These are phyloP conservation scores for Penicillium sp. DNA, from an alignment of 2,329 filamentous ascomycete species.

Conservation along the genomic window DNA sequence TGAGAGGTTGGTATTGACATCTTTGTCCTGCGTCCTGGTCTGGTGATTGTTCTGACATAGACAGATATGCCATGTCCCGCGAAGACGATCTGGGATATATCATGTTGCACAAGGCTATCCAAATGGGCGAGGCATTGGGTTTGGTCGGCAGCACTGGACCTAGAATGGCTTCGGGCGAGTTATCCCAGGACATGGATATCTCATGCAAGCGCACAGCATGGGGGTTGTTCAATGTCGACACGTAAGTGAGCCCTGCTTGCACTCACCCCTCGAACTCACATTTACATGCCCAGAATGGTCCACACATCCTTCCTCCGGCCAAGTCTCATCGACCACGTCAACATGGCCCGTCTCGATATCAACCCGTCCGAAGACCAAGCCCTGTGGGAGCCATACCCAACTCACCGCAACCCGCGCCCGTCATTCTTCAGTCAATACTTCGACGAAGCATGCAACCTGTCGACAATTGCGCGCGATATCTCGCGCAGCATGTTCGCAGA, in stretches of 20 bases:
- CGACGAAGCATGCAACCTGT: slow-evolving; percentile 28
- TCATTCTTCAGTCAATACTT: slow-evolving; percentile 28
- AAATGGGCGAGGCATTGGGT: slow-evolving; percentile 28
- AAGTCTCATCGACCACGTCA: slow-evolving; percentile 30
- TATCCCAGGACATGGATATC: slow-evolving; percentile 25
- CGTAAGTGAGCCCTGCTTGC: slow-evolving; percentile 20
- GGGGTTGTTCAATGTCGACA: slow-evolving; percentile 35
- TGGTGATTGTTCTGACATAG: background rate
- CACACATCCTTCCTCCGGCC: slow-evolving; percentile 32
- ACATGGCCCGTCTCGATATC: slow-evolving; percentile 19
- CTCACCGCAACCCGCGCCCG: slow-evolving; percentile 22
- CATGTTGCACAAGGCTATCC: slow-evolving; percentile 32
- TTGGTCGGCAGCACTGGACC: slow-evolving; percentile 24
- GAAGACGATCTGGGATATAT: slow-evolving; percentile 32
- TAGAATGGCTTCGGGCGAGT: slow-evolving; percentile 15
- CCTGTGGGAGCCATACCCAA: slow-evolving; percentile 29
- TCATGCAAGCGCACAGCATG: slow-evolving; percentile 29
- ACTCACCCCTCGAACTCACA: background rate
- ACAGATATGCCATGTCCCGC: slow-evolving; percentile 31
- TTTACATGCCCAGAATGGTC: slow-evolving; percentile 20
- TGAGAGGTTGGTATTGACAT: slow-evolving; percentile 24
- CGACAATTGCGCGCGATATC: slow-evolving; percentile 31
- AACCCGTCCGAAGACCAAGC: slow-evolving; percentile 15
- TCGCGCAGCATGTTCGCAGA: slow-evolving; percentile 27
- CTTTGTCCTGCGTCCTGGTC: background rate